phyloP scores from a whole-genome alignment of 208 protist genomes.

The Leishmania lainsoni region DNA sequence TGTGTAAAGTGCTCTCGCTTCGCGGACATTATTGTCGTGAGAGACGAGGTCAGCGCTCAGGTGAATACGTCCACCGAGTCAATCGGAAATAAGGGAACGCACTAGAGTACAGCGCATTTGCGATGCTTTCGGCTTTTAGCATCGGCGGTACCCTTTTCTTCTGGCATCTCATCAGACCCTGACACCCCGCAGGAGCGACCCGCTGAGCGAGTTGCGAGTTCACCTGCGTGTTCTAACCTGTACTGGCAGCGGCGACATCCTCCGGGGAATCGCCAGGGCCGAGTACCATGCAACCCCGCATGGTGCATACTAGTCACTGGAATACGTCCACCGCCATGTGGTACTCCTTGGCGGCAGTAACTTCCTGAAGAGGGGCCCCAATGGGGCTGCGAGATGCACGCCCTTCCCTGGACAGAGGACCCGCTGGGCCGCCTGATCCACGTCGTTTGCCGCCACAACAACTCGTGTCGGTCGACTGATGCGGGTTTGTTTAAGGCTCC shows the following conservation, averaged over 20 bases:
- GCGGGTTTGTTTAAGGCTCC: constrained; percentile 27
- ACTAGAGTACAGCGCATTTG: constrained; percentile 32
- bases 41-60: no score
- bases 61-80: no score
- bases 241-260: no score
- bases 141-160: constrained; percentile 18
- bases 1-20: no score
- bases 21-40: no score
- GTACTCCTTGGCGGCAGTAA: constrained; percentile 59
- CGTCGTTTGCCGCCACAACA: constrained; percentile 71
- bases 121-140: constrained; percentile 6
- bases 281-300: constrained; percentile 22
- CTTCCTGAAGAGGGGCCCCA: constrained; percentile 62
- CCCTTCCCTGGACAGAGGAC: constrained; percentile 51
- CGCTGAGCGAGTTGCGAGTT: no score
- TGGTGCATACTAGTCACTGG: constrained; percentile 41
- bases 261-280: no score
- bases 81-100: neutral
- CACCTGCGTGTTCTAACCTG: no score
- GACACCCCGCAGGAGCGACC: no score
- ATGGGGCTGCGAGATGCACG: constrained; percentile 37
- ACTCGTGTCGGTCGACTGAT: constrained; percentile 29
- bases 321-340: constrained; percentile 52
- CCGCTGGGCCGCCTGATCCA: constrained; percentile 45
- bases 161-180: neutral